Evolutionary conservation across 331 rosid species (phyloP).

Genomic region (Quercus tomentella): DNA sequence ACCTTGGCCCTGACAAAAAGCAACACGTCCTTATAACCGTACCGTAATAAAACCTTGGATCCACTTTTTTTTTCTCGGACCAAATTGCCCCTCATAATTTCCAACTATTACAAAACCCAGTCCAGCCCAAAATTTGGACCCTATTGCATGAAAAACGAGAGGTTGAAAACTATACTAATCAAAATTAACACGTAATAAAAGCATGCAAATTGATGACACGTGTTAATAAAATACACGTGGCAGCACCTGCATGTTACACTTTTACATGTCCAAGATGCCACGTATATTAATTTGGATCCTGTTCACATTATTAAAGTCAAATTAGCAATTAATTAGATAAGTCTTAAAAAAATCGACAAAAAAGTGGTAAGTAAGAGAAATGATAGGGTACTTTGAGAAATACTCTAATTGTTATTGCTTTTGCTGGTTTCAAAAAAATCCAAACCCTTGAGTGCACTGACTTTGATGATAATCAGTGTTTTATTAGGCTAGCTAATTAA

Average conservation of each 20-base stretch:
- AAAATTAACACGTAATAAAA: constrained; percentile 32
- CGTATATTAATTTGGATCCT: neutral
- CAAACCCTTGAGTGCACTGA: constrained; percentile 22
- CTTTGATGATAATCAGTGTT: neutral
- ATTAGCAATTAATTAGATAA: neutral
- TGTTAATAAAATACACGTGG: neutral
- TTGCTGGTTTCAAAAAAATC: neutral
- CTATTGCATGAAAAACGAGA: constrained; percentile 10
- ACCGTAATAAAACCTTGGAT: constrained; percentile 1
- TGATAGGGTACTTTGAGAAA: neutral
- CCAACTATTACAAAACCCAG: neutral
- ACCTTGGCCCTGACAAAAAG: constrained; percentile 14
- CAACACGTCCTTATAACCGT: constrained; percentile 14
- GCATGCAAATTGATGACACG: constrained; percentile 22
- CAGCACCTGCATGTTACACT: constrained; percentile 17
- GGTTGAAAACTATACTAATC: constrained; percentile 26
- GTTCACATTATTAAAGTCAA: constrained; percentile 4
- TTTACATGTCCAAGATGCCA: constrained; percentile 2
- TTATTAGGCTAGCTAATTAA: too few relatives aligned
- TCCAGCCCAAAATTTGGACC: neutral
- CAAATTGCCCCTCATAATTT: constrained; percentile 1
- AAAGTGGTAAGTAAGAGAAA: neutral
- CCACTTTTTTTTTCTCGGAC: constrained; percentile 8
- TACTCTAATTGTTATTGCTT: neutral
- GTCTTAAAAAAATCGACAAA: neutral